Base-by-base conservation (phyloP, 805 yeast genomes). In the Saccharomycopsis capsularis region DNA sequence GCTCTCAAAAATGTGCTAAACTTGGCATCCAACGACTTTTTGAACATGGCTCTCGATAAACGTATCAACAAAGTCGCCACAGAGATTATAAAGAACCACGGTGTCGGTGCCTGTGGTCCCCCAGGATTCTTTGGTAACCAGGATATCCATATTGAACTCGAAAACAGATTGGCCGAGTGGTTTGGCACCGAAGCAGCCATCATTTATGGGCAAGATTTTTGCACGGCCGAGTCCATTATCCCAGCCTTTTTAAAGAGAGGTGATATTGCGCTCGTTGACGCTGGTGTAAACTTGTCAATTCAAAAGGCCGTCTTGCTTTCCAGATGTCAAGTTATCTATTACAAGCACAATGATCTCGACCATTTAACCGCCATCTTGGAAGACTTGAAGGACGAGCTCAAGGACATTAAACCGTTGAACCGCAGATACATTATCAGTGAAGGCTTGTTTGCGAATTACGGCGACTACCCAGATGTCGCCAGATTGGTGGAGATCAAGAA, bases 101-200 rank as follows among this genome's bases (percentile, higher is more conserved):
- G 99, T 62, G 97, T 93, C 45, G 99, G 99, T 55, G 91, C 97
- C 0, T 93, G 99, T 71, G 96, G 98, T 37, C 98, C 99, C 3
- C 95, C 97, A 39, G 95, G 95, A 49, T 93, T 93, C 60, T 93
- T 90, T 64, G 99, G 99, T 53, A 85, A 89, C 52, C 96, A 89
- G 66, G 96, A 89, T 62, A 88, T 76, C 40, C 99, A 93, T 62
- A 81, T 80, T 48, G 74, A 82, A 58, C 71, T 86, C 49, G 95
- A 89, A 63, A 79, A 79, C 58, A 84, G 80, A 54, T 66, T 93
- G 52, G 80, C 96, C 11, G 63, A 70, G 29, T 91, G 80, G 60
- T 78, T 91, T 56, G 88, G 84, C 23, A 76, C 87, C 2, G 95
- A 86, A 55, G 75, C 75, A 48, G 80, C 88, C 42, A 86, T 93